Base-by-base conservation (phyloP, 805 yeast genomes). In the Nakazawaea peltata region DNA sequence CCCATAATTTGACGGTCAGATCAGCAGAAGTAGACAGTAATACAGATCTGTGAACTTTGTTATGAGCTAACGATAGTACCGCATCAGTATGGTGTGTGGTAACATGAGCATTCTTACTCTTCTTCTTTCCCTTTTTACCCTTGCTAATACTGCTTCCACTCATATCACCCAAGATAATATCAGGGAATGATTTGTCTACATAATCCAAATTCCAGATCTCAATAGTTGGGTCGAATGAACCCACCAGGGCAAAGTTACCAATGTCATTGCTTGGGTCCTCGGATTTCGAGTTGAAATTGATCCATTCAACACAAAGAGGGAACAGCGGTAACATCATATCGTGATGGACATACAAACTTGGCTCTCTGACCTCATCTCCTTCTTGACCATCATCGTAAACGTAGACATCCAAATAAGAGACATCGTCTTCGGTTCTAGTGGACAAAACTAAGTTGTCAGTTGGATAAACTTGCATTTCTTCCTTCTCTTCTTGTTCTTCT, bases 241-340 rank as follows among this genome's bases (percentile, higher is more conserved):
- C 97, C 44, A 92, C 67, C 11, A 98, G 98, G 2, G 94, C 97
- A 59, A 85, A 87, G 59, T 87, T 92, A 9, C 94, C 96, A 21
- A 77, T 61, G 41, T 74, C 71, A 3, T 52, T 45, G 16, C 59
- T 61, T 28, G 63, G 63, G 24, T 64, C 63, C 11, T 58, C 47
- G 15, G 57, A 63, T 11, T 67, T 71, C 22, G 94, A 90, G 42
- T 66, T 69, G 55, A 71, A 82, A 56, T 85, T 82, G 43, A 92
- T 57, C 97, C 97, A 90, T 59, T 92, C 98, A 23, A 88, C 88
- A 55, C 97, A 86, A 41, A 92, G 69, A 28, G 98, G 98, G 70
- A 92, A 90, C 2, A 96, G 82, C 1, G 98, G 98, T 42, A 92
- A 69, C 96, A 92, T 86, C 47, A 90, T 61, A 56, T 92, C 98